Percentiles rank a stretch among this genome's conserved stretches.
Conservation (phyloP, 108 stramenopile genomes). For the Ochromonas danica region DNA sequence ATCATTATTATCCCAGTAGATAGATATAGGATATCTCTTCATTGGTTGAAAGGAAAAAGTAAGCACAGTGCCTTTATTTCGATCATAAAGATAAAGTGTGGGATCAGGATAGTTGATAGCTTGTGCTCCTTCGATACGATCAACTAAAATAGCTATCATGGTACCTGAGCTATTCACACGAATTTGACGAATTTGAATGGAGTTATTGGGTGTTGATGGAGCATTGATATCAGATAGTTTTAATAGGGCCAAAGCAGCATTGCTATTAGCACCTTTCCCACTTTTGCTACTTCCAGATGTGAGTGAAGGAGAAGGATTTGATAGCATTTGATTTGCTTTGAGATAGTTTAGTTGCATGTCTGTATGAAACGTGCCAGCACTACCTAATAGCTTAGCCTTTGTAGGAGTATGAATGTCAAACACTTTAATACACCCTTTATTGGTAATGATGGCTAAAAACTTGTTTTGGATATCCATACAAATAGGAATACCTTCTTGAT, state of each 20-base stretch:
- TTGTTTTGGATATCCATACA: constrained; percentile 53
- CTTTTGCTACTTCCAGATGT: not conserved
- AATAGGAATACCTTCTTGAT: constrained; percentile 52
- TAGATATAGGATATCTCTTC: constrained; percentile 19
- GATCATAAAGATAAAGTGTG: constrained; percentile 58
- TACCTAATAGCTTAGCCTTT: constrained; percentile 49
- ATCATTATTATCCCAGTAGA: constrained; percentile 37
- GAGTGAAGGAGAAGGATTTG: not conserved
- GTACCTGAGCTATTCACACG: constrained; percentile 58
- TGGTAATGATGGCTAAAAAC: constrained; percentile 60
- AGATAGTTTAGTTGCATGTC: no score
- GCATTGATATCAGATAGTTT: no score
- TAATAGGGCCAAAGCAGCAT: no score
- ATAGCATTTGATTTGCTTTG: no score
- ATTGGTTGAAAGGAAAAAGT: constrained; percentile 44
- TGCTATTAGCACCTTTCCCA: no score
- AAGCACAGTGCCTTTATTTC: constrained; percentile 45
- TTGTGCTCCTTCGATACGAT: constrained; percentile 38
- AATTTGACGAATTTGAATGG: constrained; percentile 47
- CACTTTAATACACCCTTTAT: constrained; percentile 52
- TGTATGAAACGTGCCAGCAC: constrained; percentile 39
- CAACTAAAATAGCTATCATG: constrained; percentile 56
- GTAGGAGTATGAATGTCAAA: constrained; percentile 47
- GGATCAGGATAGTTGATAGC: constrained; percentile 48
- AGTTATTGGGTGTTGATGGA: no score